Base-by-base conservation (phyloP, 1,284 basidiomycete species). In the Phlebopus sp. region DNA sequence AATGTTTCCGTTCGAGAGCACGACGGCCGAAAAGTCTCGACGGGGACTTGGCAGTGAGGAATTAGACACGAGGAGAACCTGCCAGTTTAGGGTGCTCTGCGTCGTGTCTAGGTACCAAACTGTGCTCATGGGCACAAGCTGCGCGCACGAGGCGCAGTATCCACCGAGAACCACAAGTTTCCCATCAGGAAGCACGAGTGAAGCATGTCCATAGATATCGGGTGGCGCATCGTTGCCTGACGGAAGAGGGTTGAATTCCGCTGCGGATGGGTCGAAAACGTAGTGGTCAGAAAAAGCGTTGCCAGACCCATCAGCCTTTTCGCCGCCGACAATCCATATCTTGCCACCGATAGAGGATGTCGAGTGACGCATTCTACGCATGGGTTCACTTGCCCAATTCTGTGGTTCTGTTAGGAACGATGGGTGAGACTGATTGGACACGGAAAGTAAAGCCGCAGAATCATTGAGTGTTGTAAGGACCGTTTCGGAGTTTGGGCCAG, bases 151-250 rank as follows among this genome's bases (percentile, higher is more conserved):
- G 5, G 72, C 76, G 17, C 72, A 76, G 53, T 79, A 84, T 2
- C 91, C 91, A 14, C 90, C 91, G 46, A 93, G 75, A 2, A 90
- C 78, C n/a, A 92, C 58, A 19, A 93, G 64, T 7, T 76, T 75
- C 5, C 84, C 86, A 56, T 89, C 82, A 0, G 75, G 60, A 2
- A 92, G 72, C 3, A 87, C 72, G 41, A 88, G 66, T 2, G 86
- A 82, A 5, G 73, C 69, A 59, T 93, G 91, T 1, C 89, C 88
- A 55, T 78, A 83, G 5, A 92, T 66, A 47, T 78, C 82, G 1
- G 78, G 75, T 0, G 90, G 90, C 1, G 78, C 81, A 52, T 72
- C 74, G 5, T 66, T 62, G 8, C 70, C 65, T 1, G 75, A 63
- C 2, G 86, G 76, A 30, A 92, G 67, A 19, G 68, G 59, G 1